These are phyloP conservation scores for Silybum marianum DNA, from an alignment of 129 eudicot species.

Conservation along the genomic window DNA sequence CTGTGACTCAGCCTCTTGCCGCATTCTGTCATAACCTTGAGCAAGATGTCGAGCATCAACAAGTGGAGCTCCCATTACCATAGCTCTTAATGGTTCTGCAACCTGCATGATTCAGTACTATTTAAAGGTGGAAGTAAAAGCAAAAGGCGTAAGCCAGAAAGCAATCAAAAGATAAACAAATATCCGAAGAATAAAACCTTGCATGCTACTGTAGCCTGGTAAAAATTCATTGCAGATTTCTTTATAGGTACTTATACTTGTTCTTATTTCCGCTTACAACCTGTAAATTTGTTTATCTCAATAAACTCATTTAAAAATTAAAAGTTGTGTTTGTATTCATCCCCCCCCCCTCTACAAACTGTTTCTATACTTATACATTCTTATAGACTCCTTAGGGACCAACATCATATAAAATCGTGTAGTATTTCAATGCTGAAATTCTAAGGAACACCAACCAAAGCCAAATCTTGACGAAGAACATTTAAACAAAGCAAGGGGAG, in stretches of 20 bases:
- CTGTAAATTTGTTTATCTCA: no score
- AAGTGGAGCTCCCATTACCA: conserved; percentile 94
- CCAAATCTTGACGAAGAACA: neutral
- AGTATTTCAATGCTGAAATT: neutral
- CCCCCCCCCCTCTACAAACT: no score
- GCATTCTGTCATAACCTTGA: conserved; percentile 84
- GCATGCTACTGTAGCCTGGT: neutral
- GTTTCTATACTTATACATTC: no score
- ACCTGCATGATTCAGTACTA: conserved; percentile 47
- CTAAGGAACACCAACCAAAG: neutral
- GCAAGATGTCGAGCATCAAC: conserved; percentile 99
- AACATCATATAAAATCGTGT: neutral
- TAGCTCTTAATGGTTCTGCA: conserved; percentile 92
- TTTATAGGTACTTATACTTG: no score
- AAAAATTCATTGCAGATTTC: neutral
- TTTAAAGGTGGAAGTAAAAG: neutral
- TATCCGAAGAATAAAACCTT: neutral
- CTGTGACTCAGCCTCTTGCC: conserved; percentile 98
- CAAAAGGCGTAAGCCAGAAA: neutral
- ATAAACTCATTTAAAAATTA: no score
- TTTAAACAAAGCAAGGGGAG: neutral
- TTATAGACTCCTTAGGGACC: no score
- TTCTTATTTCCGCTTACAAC: no score
- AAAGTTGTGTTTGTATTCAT: no score
- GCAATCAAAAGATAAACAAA: neutral